Percentiles rank a stretch among this genome's conserved stretches.
Evolutionary conservation across 192 early-diverging fungal species (phyloP).

Genomic region (Podochytrium sp.): DNA sequence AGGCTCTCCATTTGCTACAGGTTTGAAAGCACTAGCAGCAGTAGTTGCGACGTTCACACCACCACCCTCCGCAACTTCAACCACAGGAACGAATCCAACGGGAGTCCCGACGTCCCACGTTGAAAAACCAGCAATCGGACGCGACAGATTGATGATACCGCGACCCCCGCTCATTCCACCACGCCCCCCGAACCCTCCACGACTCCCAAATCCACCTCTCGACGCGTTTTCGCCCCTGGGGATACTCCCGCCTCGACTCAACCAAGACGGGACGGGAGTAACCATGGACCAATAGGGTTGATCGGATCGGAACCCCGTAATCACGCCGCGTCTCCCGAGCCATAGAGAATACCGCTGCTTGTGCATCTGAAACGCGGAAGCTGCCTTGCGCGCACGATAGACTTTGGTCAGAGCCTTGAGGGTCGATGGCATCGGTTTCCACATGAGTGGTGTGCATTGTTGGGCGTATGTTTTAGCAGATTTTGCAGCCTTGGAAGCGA

Average conservation of each 20-base stretch:
- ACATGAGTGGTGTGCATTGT: neutral
- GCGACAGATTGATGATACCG: too few species aligned
- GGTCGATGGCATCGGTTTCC: neutral
- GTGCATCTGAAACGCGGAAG: conserved; percentile 4
- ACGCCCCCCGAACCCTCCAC: neutral
- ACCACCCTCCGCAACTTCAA: too few species aligned
- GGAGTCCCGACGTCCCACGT: too few species aligned
- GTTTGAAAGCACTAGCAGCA: too few species aligned
- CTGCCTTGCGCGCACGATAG: neutral
- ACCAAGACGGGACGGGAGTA: neutral
- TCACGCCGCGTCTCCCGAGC: neutral
- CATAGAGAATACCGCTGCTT: conserved; percentile 20
- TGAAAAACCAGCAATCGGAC: too few species aligned
- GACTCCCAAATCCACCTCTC: neutral
- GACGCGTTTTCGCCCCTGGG: neutral
- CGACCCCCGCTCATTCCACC: neutral
- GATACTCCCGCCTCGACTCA: neutral
- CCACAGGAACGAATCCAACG: too few species aligned
- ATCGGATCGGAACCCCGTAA: neutral
- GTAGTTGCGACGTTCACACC: too few species aligned
- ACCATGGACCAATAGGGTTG: neutral
- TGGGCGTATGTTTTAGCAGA: neutral
- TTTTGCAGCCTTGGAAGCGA: neutral
- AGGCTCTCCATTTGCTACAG: too few species aligned
- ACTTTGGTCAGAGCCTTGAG: neutral